phyloP scores from a whole-genome alignment of 2,329 filamentous ascomycete species.

The Gyromitra esculenta region DNA sequence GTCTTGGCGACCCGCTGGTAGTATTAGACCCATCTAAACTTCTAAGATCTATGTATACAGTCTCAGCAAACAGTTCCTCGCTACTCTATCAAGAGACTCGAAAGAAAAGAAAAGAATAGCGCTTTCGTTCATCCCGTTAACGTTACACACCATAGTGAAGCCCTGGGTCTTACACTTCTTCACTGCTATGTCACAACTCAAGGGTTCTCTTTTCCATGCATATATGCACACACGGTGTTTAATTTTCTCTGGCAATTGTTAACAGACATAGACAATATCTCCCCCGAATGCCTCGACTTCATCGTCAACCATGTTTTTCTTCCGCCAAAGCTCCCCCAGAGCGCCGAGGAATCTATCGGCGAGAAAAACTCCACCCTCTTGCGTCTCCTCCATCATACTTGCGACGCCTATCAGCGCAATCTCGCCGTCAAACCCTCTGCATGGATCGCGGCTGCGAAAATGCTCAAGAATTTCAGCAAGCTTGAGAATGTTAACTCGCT shows the following conservation, averaged over 20 bases:
- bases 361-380: constrained; percentile 9
- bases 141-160: background rate
- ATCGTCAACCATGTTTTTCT: constrained; percentile 65
- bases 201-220: background rate
- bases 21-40: background rate
- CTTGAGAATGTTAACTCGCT: constrained; percentile 22
- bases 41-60: too few species aligned
- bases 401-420: background rate
- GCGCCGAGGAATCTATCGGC: constrained; percentile 57
- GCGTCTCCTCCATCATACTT: background rate
- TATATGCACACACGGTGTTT: background rate
- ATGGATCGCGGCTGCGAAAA: constrained; percentile 12
- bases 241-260: background rate
- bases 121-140: background rate
- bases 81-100: background rate
- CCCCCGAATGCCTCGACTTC: constrained; percentile 55
- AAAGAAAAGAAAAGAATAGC: background rate
- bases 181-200: constrained; percentile 6
- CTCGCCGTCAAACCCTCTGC: background rate
- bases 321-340: constrained; percentile 64
- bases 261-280: background rate
- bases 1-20: background rate
- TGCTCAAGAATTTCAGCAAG: constrained; percentile 27
- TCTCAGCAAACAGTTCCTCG: background rate
- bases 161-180: background rate